phyloP scores from a whole-genome alignment of 225 moss, liverwort and hornwort genomes.

The Neckera pumila region DNA sequence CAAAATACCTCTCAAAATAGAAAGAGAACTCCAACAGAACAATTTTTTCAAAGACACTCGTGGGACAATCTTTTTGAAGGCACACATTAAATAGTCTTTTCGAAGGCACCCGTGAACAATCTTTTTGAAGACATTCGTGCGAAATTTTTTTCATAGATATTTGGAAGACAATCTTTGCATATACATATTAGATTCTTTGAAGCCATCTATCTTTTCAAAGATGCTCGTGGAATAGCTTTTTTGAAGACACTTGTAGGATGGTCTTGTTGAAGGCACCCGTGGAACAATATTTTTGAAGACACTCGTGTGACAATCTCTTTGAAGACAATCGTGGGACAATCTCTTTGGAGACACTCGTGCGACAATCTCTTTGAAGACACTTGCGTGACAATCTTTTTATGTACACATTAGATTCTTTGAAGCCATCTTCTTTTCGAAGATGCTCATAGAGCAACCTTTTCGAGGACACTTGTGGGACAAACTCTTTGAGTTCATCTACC shows the following conservation, averaged over 20 bases:
- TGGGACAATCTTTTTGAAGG: background rate
- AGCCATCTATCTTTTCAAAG: too few relatives aligned
- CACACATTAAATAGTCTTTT: too few relatives aligned
- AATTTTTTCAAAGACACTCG: too few relatives aligned
- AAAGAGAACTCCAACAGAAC: background rate
- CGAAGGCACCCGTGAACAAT: background rate
- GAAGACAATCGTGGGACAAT: background rate
- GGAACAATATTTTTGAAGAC: background rate
- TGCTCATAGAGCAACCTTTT: accelerated
- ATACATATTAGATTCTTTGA: too few relatives aligned
- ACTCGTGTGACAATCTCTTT: accelerated
- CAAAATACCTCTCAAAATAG: background rate
- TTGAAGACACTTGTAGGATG: too few relatives aligned
- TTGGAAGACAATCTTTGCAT: too few relatives aligned
- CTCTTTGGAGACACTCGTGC: accelerated
- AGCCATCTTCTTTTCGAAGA: background rate
- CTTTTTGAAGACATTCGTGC: accelerated
- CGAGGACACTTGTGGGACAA: accelerated
- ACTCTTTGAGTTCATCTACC: too few relatives aligned
- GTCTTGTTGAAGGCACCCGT: accelerated
- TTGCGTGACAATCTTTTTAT: too few relatives aligned
- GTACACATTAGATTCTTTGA: background rate
- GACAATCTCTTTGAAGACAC: accelerated
- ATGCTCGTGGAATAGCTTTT: too few relatives aligned
- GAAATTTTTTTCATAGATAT: background rate